Percentiles rank a stretch among this genome's conserved stretches.
phyloP scores from a whole-genome alignment of 192 early-diverging fungal genomes.

The Mortierella alpina region DNA sequence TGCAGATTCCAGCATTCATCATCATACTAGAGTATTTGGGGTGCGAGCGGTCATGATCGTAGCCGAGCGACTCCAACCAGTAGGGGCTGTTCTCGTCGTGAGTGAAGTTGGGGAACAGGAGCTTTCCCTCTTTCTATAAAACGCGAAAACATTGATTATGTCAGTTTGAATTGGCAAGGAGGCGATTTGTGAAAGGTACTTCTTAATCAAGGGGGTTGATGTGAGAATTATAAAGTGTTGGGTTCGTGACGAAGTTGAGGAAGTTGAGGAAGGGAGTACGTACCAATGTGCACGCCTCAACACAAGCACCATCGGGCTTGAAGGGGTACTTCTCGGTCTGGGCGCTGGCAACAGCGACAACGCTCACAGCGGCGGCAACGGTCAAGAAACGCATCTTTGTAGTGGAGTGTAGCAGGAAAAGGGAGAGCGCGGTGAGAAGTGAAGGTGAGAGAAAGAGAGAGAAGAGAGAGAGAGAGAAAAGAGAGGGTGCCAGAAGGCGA shows the following conservation, averaged over 20 bases:
- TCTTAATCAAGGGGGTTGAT: too few species aligned
- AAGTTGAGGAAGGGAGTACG: not conserved
- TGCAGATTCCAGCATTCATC: constrained; percentile 26
- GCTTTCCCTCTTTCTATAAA: constrained; percentile 22
- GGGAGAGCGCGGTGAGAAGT: not conserved
- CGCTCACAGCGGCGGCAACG: constrained; percentile 22
- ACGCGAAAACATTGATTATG: not conserved
- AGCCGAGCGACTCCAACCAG: constrained; percentile 20
- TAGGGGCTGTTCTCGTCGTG: constrained; percentile 17
- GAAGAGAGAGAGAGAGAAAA: not conserved
- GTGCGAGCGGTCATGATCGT: constrained; percentile 22
- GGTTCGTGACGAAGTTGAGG: not conserved
- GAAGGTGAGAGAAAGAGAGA: constrained; percentile 2
- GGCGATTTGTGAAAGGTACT: too few species aligned
- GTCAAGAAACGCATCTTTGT: constrained; percentile 48
- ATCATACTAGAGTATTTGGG: constrained; percentile 26
- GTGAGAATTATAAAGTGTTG: not conserved
- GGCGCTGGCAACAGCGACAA: constrained; percentile 30
- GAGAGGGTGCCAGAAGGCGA: not conserved
- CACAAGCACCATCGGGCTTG: constrained; percentile 20
- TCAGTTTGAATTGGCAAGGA: too few species aligned
- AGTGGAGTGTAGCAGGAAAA: not conserved
- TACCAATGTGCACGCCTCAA: constrained; percentile 24
- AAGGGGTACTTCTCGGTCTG: constrained; percentile 27
- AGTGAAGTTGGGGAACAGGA: constrained; percentile 25